Conservation (phyloP, 1,139 yeast genomes). For the Scheffersomyces titani region DNA sequence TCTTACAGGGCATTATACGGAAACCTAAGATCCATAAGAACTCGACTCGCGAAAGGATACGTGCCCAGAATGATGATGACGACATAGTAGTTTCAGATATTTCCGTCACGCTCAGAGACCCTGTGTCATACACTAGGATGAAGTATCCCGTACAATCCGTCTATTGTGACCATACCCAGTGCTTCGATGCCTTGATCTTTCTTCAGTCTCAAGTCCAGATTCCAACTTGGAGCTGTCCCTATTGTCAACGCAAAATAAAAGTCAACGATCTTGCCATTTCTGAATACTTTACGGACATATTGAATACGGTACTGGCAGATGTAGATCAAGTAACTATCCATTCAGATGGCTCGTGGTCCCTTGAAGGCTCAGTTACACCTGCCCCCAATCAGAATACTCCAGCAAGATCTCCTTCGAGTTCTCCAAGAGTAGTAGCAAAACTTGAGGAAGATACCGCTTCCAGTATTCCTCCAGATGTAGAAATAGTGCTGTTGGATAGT, state of each 20-base stretch:
- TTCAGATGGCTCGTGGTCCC: slow-evolving; percentile 61
- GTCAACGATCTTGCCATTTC: slow-evolving; percentile 59
- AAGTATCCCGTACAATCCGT: slow-evolving; percentile 59
- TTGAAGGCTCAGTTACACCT: slow-evolving; percentile 12
- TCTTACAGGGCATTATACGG: slow-evolving; percentile 23
- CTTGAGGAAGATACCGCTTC: slow-evolving; percentile 1
- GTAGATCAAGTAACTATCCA: slow-evolving; percentile 57
- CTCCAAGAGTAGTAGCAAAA: not conserved
- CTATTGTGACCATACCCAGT: slow-evolving; percentile 66
- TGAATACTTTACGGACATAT: slow-evolving; percentile 58
- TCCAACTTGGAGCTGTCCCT: slow-evolving; percentile 71
- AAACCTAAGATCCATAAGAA: slow-evolving; percentile 50
- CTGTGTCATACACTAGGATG: slow-evolving; percentile 64
- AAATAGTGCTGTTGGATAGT: slow-evolving; percentile 25
- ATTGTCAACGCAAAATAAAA: slow-evolving; percentile 49
- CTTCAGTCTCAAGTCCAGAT: slow-evolving; percentile 60
- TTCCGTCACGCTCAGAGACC: slow-evolving; percentile 62
- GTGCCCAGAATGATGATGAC: slow-evolving; percentile 50
- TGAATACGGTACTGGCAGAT: slow-evolving; percentile 43
- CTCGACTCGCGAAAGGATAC: slow-evolving; percentile 46
- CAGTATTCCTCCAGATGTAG: slow-evolving; percentile 6
- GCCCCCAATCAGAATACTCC: not conserved
- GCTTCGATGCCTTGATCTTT: slow-evolving; percentile 68
- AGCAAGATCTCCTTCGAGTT: not conserved
- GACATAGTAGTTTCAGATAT: slow-evolving; percentile 59